Conservation (phyloP, 225 moss, liverwort and hornwort species). For the Marchantia paleacea region DNA sequence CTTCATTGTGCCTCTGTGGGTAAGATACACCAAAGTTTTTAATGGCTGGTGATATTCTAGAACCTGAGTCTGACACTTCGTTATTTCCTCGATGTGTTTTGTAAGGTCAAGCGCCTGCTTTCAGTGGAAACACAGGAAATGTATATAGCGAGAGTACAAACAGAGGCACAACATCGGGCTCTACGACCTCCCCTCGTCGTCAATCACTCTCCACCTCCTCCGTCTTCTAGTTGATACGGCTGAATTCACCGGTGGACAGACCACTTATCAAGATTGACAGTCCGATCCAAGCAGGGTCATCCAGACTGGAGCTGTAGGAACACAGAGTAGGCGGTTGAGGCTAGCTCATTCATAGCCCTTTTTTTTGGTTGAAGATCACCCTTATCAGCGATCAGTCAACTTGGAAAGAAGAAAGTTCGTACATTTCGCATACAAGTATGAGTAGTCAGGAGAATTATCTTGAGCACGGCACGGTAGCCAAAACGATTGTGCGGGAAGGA, state of each 20-base stretch:
- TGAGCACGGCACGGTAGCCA: too few species aligned
- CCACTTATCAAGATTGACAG: neutral
- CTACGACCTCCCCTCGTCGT: conserved; percentile 58
- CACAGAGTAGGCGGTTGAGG: too few species aligned
- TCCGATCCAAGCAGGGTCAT: neutral
- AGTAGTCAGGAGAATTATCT: too few species aligned
- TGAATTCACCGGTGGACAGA: neutral
- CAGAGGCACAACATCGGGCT: conserved; percentile 63
- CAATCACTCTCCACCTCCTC: conserved; percentile 51
- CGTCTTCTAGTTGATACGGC: conserved; percentile 15
- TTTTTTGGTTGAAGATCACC: too few species aligned
- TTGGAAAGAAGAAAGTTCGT: too few species aligned
- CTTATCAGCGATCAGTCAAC: too few species aligned
- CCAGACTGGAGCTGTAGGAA: too few species aligned
- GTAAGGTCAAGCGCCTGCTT: conserved; percentile 79
- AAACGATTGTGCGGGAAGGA: too few species aligned
- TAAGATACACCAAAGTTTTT: neutral
- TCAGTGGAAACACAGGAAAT: conserved; percentile 96
- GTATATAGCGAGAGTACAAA: conserved; percentile 66
- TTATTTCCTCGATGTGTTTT: conserved; percentile 3
- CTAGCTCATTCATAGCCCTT: too few species aligned
- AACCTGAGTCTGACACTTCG: neutral
- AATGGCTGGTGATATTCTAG: neutral
- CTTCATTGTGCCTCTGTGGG: neutral
- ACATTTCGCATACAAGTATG: too few species aligned